A percentile compares a stretch with the other conserved stretches of the same genome.
Conservation (phyloP, 78 protist genomes). For the Cavenderia fasciculata region DNA sequence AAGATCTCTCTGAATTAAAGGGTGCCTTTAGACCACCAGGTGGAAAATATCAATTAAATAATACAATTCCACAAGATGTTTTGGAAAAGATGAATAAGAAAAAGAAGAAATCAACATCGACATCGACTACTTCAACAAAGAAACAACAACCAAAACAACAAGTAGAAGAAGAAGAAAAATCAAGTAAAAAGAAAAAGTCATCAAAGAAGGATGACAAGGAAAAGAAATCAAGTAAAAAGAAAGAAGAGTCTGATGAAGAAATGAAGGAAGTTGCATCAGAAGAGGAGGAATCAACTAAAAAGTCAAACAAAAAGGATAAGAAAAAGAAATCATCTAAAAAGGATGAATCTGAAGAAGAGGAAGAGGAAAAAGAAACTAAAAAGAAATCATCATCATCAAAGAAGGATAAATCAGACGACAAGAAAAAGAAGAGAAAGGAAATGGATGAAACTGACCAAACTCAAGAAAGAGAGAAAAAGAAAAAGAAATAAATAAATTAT, state of each 20-base stretch:
- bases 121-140: neutral
- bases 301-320: neutral
- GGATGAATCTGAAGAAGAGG: neutral
- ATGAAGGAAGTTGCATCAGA: neutral
- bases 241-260: constrained; percentile 1
- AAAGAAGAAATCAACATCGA: neutral
- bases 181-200: neutral
- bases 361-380: neutral
- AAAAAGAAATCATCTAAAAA: constrained; percentile 1
- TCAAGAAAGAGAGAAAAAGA: too few species aligned
- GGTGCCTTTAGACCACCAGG: constrained; percentile 59
- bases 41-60: neutral
- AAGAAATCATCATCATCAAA: neutral
- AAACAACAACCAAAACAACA: neutral
- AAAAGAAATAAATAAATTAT: too few species aligned
- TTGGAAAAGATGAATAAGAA: neutral
- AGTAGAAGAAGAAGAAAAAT: neutral
- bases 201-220: neutral
- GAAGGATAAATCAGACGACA: neutral
- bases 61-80: neutral
- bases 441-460: too few species aligned
- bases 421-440: neutral
- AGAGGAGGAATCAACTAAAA: neutral
- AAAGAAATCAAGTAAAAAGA: neutral
- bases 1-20: neutral